Evolutionary conservation across 495 filamentous ascomycete species (phyloP).

Genomic region (Neurospora sublineolata): DNA sequence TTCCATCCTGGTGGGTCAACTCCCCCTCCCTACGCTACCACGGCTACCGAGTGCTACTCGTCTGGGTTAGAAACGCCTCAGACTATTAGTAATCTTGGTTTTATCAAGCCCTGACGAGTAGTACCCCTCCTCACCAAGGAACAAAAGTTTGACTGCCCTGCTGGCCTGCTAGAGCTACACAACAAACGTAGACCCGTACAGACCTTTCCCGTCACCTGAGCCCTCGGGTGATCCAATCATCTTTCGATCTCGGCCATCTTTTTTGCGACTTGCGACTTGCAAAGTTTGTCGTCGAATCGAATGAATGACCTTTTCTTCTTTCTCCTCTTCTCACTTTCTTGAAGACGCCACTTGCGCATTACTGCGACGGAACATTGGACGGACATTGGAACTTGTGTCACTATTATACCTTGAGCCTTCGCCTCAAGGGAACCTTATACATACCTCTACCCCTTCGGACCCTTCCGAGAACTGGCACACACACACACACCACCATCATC

Average conservation of each 20-base stretch:
- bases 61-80: too few species aligned
- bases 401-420: background rate
- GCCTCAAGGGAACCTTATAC: background rate
- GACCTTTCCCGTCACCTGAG: background rate
- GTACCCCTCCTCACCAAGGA: background rate
- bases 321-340: background rate
- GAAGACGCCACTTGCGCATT: background rate
- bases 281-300: background rate
- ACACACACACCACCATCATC: background rate
- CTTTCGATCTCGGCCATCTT: background rate
- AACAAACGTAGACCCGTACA: background rate
- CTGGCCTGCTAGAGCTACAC: background rate
- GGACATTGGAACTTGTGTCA: background rate
- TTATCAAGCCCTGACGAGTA: too few species aligned
- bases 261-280: background rate
- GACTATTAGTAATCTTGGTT: too few species aligned
- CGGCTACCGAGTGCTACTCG: background rate
- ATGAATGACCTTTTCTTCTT: background rate
- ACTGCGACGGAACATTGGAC: background rate
- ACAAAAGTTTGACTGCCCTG: background rate
- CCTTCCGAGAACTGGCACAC: background rate
- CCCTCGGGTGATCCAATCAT: background rate
- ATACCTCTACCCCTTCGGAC: background rate
- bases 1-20: background rate
- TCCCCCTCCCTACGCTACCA: background rate